Conservation (phyloP, 768 basidiomycete species). For the Epithele typhae region DNA sequence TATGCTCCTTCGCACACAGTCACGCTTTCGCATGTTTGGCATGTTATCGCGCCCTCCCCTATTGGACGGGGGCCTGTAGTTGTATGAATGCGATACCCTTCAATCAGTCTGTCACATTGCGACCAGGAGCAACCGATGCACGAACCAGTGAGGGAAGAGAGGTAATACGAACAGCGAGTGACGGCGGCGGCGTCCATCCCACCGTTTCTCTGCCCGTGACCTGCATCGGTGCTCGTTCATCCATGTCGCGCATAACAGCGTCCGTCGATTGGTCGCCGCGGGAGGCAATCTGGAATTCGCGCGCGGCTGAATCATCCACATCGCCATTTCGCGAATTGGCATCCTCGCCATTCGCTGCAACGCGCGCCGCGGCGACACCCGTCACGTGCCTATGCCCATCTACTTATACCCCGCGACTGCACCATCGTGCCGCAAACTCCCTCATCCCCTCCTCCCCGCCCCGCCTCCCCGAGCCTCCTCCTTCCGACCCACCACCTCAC, state of each 20-base stretch:
- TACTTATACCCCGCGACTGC: slow-evolving; percentile 21
- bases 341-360: slow-evolving; percentile 10
- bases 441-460: neutral
- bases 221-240: too few relatives aligned
- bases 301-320: slow-evolving; percentile 15
- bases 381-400: slow-evolving; percentile 17
- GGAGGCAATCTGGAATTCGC: slow-evolving; percentile 8
- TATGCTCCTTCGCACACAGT: neutral
- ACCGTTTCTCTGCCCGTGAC: too few relatives aligned
- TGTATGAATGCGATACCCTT: slow-evolving; percentile 2
- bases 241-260: slow-evolving; percentile 2
- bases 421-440: slow-evolving; percentile 15
- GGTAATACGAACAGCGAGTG: neutral
- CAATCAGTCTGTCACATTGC: slow-evolving; percentile 1
- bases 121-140: neutral
- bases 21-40: slow-evolving; percentile 14
- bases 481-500: neutral
- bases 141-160: slow-evolving; percentile 13
- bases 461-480: neutral
- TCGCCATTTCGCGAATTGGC: slow-evolving; percentile 6
- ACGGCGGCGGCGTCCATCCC: neutral
- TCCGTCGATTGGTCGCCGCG: slow-evolving; percentile 3
- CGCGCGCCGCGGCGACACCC: neutral
- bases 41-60: slow-evolving; percentile 4
- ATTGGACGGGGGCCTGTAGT: slow-evolving; percentile 3